A percentile compares a stretch with the other conserved stretches of the same genome.
phyloP scores from a whole-genome alignment of 2,329 filamentous ascomycete species.

The Diaporthe capsici region DNA sequence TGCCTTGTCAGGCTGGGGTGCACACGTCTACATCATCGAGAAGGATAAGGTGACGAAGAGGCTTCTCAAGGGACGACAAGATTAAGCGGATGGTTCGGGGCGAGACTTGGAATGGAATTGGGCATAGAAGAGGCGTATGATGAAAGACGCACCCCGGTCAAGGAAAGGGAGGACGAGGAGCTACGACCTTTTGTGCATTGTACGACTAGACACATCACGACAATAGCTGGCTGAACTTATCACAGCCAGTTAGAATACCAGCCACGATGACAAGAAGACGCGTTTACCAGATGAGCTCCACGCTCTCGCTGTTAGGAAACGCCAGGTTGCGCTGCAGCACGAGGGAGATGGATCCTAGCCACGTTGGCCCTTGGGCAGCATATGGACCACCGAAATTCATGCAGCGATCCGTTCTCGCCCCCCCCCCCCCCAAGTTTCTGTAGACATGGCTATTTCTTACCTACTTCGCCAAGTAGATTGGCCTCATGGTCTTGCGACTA shows the following conservation, averaged over 20 bases:
- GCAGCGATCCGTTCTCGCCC: too few species aligned
- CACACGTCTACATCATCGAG: constrained; percentile 99
- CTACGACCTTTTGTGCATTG: constrained; percentile 41
- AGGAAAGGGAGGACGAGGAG: constrained; percentile 35
- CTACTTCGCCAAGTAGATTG: too few species aligned
- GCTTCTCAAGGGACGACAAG: constrained; percentile 97
- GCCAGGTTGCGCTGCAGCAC: too few species aligned
- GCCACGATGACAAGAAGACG: constrained; percentile 30
- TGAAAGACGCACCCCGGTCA: constrained; percentile 27
- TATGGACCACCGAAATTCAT: too few species aligned
- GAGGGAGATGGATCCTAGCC: too few species aligned
- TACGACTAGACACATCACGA: constrained; percentile 42
- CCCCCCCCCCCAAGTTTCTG: too few species aligned
- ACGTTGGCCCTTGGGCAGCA: too few species aligned
- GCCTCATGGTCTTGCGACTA: too few species aligned
- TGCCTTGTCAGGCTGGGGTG: constrained; percentile 97
- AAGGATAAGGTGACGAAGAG: constrained; percentile 99
- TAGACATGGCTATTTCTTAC: too few species aligned
- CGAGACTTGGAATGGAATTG: constrained; percentile 1
- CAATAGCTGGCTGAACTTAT: constrained; percentile 33
- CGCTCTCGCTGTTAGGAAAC: neutral
- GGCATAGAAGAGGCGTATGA: constrained; percentile 19
- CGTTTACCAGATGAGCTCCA: neutral
- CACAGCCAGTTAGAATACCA: constrained; percentile 31
- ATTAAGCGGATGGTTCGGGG: constrained; percentile 66